Conservation (phyloP, 176 grass and related monocot species). For the Aegilops speltoides region DNA sequence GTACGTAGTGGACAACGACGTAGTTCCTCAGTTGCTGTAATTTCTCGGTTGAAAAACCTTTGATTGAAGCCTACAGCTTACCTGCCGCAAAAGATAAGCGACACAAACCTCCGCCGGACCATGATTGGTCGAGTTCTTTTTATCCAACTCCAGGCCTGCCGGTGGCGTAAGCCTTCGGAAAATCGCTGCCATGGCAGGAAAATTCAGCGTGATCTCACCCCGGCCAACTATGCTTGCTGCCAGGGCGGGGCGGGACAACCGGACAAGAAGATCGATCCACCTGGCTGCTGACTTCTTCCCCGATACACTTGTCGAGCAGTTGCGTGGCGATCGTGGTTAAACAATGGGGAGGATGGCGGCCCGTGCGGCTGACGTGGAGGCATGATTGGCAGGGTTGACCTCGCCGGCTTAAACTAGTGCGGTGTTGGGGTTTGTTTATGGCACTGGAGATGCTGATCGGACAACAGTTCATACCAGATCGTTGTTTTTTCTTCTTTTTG, state of each 20-base stretch:
- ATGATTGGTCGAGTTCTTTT: constrained; percentile 3
- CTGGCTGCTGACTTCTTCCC: constrained; percentile 29
- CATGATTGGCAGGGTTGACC: constrained; percentile 19
- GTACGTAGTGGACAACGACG: constrained; percentile 29
- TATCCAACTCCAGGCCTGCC: not conserved
- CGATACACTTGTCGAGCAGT: not conserved
- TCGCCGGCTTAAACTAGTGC: not conserved
- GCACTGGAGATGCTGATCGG: not conserved
- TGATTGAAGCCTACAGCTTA: constrained; percentile 13
- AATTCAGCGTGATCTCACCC: constrained; percentile 5
- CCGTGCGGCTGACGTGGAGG: constrained; percentile 2
- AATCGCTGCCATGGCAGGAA: not conserved
- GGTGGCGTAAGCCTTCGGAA: constrained; percentile 37
- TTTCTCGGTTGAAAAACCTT: not conserved
- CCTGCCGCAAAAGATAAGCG: constrained; percentile 40
- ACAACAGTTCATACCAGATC: constrained; percentile 30
- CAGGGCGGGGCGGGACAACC: not conserved
- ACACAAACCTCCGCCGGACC: constrained; percentile 14
- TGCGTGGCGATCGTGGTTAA: not conserved
- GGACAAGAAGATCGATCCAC: not conserved
- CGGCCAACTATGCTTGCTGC: not conserved
- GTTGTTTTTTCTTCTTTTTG: not conserved
- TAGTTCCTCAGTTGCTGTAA: not conserved
- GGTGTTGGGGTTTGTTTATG: not conserved
- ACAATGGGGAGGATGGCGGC: not conserved